Evolutionary conservation across 352 stramenopile genomes (phyloP).

Genomic region (Phytophthora syringae): DNA sequence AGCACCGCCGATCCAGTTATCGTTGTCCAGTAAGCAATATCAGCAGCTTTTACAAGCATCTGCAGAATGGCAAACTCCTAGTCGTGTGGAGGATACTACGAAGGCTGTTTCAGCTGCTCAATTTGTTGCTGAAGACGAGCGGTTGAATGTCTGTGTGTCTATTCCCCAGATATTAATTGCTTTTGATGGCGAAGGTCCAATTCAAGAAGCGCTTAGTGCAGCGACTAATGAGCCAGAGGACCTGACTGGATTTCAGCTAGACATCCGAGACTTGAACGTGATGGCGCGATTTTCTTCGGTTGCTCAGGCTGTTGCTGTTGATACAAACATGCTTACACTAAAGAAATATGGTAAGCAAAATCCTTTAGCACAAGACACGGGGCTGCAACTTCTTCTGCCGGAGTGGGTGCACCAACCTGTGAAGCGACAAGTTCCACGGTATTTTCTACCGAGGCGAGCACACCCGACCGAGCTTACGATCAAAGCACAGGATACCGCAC

Average conservation of each 20-base stretch:
- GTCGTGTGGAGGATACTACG: background rate
- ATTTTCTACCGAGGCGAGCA: conserved; percentile 20
- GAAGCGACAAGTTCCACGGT: conserved; percentile 1
- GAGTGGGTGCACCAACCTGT: conserved; percentile 35
- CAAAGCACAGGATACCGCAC: conserved; percentile 41
- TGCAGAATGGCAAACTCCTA: conserved; percentile 50
- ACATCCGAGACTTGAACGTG: conserved; percentile 63
- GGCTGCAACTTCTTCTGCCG: conserved; percentile 26
- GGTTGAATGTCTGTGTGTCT: conserved; percentile 61
- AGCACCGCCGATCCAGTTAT: conserved; percentile 77
- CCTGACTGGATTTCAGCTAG: conserved; percentile 65
- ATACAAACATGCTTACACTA: conserved; percentile 52
- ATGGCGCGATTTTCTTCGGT: conserved; percentile 69
- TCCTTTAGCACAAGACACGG: conserved; percentile 30
- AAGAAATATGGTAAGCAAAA: conserved; percentile 45
- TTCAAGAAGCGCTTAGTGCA: conserved; percentile 16
- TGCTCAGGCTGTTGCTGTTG: conserved; percentile 54
- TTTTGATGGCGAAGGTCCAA: conserved; percentile 55
- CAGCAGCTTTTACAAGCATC: conserved; percentile 71
- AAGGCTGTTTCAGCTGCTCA: conserved; percentile 12
- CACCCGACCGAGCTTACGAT: conserved; percentile 57
- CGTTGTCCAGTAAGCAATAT: conserved; percentile 70
- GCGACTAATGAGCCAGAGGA: conserved; percentile 12
- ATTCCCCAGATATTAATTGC: conserved; percentile 75
- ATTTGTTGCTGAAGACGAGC: conserved; percentile 73